phyloP scores from a whole-genome alignment of 2,329 filamentous ascomycete genomes.

The Pestalotiopsis sp. region DNA sequence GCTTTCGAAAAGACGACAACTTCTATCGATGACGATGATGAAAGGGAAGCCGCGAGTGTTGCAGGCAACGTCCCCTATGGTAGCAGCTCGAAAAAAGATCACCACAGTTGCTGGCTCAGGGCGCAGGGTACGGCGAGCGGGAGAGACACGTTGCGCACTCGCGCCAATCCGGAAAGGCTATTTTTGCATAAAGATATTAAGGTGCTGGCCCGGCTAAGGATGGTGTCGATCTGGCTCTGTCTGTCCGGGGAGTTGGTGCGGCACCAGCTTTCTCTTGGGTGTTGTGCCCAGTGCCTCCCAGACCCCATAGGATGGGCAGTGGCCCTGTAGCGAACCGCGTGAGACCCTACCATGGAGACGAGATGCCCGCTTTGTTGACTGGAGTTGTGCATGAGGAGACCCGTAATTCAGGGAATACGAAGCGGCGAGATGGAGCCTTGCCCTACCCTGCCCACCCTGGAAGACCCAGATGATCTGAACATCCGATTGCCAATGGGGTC shows the following conservation, averaged over 20 bases:
- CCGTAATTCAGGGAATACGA: constrained; percentile 27
- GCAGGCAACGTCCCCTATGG: constrained; percentile 8
- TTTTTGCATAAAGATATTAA: constrained; percentile 17
- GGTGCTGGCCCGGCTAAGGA: constrained; percentile 13
- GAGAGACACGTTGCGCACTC: constrained; percentile 12
- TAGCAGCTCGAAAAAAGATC: constrained; percentile 16
- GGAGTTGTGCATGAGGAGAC: constrained; percentile 15
- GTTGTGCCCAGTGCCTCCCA: not conserved
- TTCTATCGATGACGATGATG: constrained; percentile 6
- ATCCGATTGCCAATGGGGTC: constrained; percentile 9
- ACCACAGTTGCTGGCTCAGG: constrained; percentile 7
- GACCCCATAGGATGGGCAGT: not conserved
- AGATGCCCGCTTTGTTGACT: constrained; percentile 7
- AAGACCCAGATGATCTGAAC: constrained; percentile 10
- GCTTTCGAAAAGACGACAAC: constrained; percentile 7
- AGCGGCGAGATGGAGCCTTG: constrained; percentile 23
- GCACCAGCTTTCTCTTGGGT: not conserved
- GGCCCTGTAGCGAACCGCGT: not conserved
- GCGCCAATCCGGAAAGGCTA: constrained; percentile 18
- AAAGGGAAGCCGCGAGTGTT: not conserved
- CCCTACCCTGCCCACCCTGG: constrained; percentile 7
- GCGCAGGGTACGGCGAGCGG: constrained; percentile 14
- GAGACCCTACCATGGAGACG: not conserved
- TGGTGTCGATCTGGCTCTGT: constrained; percentile 17
- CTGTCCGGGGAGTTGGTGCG: constrained; percentile 3